These are phyloP conservation scores for Penicillium fimorum DNA, from an alignment of 495 filamentous ascomycete genomes.

Conservation along the genomic window DNA sequence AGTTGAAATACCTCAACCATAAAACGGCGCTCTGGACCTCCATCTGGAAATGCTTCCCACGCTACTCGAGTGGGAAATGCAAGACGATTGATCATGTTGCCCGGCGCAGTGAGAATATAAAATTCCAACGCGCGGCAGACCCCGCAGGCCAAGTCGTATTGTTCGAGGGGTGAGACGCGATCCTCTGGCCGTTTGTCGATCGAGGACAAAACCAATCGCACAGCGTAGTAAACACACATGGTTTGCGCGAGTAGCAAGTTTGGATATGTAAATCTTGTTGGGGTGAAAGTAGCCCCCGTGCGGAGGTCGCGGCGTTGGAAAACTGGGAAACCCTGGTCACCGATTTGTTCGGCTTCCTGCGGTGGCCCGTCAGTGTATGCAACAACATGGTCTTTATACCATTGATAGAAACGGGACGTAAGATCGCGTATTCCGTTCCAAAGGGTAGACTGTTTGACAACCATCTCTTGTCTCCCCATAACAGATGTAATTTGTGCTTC, in stretches of 20 bases:
- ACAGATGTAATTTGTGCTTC: constrained; percentile 18
- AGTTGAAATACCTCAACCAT: constrained; percentile 40
- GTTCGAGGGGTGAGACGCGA: constrained; percentile 34
- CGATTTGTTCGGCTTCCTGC: constrained; percentile 26
- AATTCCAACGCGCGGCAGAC: constrained; percentile 45
- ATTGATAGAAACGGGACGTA: constrained; percentile 32
- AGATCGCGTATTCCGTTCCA: constrained; percentile 41
- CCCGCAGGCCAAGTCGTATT: constrained; percentile 41
- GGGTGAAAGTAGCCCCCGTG: constrained; percentile 36
- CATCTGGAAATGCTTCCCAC: constrained; percentile 43
- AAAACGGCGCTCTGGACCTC: constrained; percentile 39
- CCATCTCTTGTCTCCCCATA: constrained; percentile 35
- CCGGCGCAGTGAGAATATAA: constrained; percentile 41
- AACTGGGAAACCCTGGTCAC: constrained; percentile 35
- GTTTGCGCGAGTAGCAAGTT: constrained; percentile 44
- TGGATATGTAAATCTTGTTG: constrained; percentile 40
- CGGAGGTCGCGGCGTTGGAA: constrained; percentile 42
- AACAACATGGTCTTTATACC: constrained; percentile 39
- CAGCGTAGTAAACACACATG: constrained; percentile 43
- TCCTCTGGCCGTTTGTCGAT: constrained; percentile 38
- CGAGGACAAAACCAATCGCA: constrained; percentile 39
- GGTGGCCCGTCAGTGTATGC: constrained; percentile 36
- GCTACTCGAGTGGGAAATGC: constrained; percentile 44
- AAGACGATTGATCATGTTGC: constrained; percentile 51
- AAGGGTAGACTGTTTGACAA: constrained; percentile 37